A percentile compares a stretch with the other conserved stretches of the same genome.
phyloP scores from a whole-genome alignment of 2,329 filamentous ascomycete genomes.

The Gliomastix tumulicola region DNA sequence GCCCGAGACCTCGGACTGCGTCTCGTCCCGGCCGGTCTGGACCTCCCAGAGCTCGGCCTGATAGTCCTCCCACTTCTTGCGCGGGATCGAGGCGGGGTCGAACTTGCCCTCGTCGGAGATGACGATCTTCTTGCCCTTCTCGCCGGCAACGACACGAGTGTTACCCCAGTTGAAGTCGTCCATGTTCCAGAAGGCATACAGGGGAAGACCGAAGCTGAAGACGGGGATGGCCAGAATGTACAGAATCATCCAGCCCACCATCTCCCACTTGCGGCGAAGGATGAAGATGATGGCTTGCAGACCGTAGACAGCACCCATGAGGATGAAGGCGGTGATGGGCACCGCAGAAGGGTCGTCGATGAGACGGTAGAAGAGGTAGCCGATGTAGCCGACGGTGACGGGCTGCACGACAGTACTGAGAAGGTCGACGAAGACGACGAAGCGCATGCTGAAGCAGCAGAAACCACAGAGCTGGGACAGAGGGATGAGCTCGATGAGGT shows the following conservation, averaged over 20 bases:
- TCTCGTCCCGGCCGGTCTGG: slow-evolving; percentile 75
- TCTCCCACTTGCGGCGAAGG: slow-evolving; percentile 93
- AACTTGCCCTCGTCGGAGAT: slow-evolving; percentile 98
- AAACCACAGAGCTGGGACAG: slow-evolving; percentile 94
- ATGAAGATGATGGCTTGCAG: slow-evolving; percentile 97
- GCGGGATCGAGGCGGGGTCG: slow-evolving; percentile 83
- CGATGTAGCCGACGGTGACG: slow-evolving; percentile 82
- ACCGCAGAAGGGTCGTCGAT: slow-evolving; percentile 54
- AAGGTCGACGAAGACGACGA: slow-evolving; percentile 91
- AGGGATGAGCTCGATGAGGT: slow-evolving; percentile 90
- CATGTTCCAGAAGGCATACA: slow-evolving; percentile 99
- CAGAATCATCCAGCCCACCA: slow-evolving; percentile 98
- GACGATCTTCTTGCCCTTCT: slow-evolving; percentile 85
- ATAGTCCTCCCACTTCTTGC: slow-evolving; percentile 99
- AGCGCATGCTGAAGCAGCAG: slow-evolving; percentile 99
- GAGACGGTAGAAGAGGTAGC: slow-evolving; percentile 78
- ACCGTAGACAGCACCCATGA: slow-evolving; percentile 94
- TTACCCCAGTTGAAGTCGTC: slow-evolving; percentile 99
- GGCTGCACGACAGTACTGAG: slow-evolving; percentile 89
- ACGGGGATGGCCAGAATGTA: slow-evolving; percentile 88
- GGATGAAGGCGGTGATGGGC: slow-evolving; percentile 79
- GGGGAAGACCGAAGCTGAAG: slow-evolving; percentile 81
- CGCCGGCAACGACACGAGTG: slow-evolving; percentile 92
- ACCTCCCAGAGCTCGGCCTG: slow-evolving; percentile 97
- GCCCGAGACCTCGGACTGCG: slow-evolving; percentile 82